Base-by-base conservation (phyloP, 352 stramenopile species). In the Globisporangium acanthophoron region DNA sequence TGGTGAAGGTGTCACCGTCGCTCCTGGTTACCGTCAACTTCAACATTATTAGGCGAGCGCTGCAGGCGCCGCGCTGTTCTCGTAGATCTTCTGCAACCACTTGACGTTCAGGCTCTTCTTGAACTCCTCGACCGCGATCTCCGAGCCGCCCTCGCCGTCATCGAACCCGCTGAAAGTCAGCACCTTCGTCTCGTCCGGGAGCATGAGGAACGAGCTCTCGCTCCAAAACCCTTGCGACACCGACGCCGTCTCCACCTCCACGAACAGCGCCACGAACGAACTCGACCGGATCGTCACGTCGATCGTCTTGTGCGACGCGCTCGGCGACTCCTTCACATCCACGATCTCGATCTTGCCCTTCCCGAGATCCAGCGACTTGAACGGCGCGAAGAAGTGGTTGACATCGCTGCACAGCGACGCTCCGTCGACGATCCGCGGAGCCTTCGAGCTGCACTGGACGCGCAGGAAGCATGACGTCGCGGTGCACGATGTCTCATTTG, bases 1-100 rank as follows among this genome's bases (percentile, higher is more conserved):
- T 27, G 24, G 24, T 27, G 24, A 27, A 27, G 24, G 1, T 27
- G 24, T 27, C 24, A 27, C 24, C 24, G 24, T 27, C 24, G 24
- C 24, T 27, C 24, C 24, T 27, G 24, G 24, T 27, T 1, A 27
- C 24, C 24, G 24, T 27, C 24, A 27, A 27, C 24, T 27, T 27
- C 24, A 27, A 27, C 24, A 27, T 1, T 24, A 0, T 58, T 35
- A 62, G 9, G 41, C 47, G 39, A 52, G 12, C 16, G 31, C 13
- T 9, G 37, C 52, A 1, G 33, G 13, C 1, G 20, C 35, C 18
- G 49, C n/a, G 16, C 35, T 33, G 20, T 64, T 65, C 41, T 71
- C 70, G 58, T 86, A 86, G 48, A 74, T 88, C 59, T 89, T 83
- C 63, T 91, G 83, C 5, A 94, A 66, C 78, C 79, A 92, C 49